These are phyloP conservation scores for Flaveria bidentis DNA, from an alignment of 129 eudicot genomes.

Conservation along the genomic window DNA sequence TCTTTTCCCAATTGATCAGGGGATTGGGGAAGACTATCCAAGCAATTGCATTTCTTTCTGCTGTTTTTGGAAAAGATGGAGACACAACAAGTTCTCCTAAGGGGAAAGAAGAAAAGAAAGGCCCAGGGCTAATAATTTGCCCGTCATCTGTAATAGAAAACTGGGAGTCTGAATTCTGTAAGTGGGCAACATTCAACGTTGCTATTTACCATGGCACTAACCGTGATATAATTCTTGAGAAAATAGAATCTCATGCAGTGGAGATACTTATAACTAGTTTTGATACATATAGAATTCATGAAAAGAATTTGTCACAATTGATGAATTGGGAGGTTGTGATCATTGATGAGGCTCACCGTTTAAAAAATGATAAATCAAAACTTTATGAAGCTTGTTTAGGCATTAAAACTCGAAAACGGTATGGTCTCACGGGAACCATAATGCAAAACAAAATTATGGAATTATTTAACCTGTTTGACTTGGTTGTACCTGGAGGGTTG, in stretches of 20 bases:
- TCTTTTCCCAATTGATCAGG: conserved; percentile 45
- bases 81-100: conserved; percentile 29
- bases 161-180: conserved; percentile 88
- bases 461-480: conserved; percentile 85
- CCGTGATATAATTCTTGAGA: conserved; percentile 64
- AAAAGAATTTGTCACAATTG: conserved; percentile 52
- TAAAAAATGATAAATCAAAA: conserved; percentile 92
- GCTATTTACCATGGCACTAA: conserved; percentile 77
- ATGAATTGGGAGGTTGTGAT: conserved; percentile 75
- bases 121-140: conserved; percentile 74
- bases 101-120: conserved; percentile 42
- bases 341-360: conserved; percentile 90
- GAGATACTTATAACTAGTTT: conserved; percentile 88
- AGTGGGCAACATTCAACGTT: conserved; percentile 75
- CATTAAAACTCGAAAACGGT: conserved; percentile 66
- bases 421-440: conserved; percentile 91
- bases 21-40: conserved; percentile 98
- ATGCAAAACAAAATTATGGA: conserved; percentile 98
- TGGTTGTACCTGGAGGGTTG: conserved; percentile 81
- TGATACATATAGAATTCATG: conserved; percentile 79
- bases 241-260: conserved; percentile 47
- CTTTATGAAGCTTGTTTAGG: conserved; percentile 69
- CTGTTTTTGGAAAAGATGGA: conserved; percentile 69
- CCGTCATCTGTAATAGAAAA: conserved; percentile 86
- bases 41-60: conserved; percentile 91